Evolutionary conservation across 768 basidiomycete species (phyloP).

Genomic region (Amanita rubescens): DNA sequence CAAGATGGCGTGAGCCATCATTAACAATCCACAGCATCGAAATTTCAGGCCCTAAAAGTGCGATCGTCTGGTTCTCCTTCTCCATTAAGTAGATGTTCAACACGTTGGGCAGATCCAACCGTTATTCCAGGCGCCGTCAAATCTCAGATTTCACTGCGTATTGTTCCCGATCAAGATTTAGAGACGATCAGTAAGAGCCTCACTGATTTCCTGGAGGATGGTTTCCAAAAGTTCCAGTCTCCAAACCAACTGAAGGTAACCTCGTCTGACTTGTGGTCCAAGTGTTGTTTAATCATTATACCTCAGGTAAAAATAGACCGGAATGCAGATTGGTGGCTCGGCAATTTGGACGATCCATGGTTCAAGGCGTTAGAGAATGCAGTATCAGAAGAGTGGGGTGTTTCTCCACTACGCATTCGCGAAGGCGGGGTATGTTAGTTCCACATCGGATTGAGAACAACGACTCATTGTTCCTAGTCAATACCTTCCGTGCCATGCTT

Average conservation of each 20-base stretch:
- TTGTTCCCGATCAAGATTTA: constrained; percentile 90
- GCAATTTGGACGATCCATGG: constrained; percentile 77
- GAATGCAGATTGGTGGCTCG: constrained; percentile 95
- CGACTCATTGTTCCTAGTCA: constrained; percentile 41
- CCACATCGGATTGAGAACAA: neutral
- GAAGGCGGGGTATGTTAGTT: constrained; percentile 76
- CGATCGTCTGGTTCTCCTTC: constrained; percentile 15
- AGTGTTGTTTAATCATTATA: neutral
- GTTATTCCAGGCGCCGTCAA: constrained; percentile 82
- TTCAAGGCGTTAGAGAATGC: constrained; percentile 81
- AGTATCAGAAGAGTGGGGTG: constrained; percentile 81
- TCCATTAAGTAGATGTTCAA: neutral
- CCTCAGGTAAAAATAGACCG: constrained; percentile 69
- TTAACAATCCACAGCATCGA: constrained; percentile 83
- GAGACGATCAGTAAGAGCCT: constrained; percentile 59
- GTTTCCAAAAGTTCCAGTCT: constrained; percentile 56
- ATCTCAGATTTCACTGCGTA: constrained; percentile 83
- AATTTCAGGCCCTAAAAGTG: constrained; percentile 77
- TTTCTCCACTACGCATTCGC: constrained; percentile 78
- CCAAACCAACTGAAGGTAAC: constrained; percentile 67
- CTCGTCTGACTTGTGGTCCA: neutral
- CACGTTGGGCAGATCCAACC: constrained; percentile 53
- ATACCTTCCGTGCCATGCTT: constrained; percentile 92
- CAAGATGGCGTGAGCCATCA: constrained; percentile 87
- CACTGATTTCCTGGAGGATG: constrained; percentile 44